A percentile compares a stretch with the other conserved stretches of the same genome.
phyloP scores from a whole-genome alignment of 192 early-diverging fungal genomes.

The Mortierella hygrophila region DNA sequence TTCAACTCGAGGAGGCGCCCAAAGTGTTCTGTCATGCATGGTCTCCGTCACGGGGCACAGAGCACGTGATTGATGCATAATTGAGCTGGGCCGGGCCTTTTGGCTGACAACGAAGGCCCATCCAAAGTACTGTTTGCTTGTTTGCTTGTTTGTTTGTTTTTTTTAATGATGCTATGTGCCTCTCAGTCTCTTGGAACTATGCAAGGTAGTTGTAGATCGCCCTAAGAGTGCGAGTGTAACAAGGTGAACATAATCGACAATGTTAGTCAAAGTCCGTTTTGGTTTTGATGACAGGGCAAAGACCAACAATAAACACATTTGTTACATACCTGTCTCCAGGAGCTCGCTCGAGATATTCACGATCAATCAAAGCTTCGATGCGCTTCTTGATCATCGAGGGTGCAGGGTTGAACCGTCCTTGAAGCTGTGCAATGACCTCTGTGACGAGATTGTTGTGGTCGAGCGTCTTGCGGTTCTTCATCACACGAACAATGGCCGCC shows the following conservation, averaged over 20 bases:
- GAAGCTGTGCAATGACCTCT: constrained; percentile 86
- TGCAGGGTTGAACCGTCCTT: constrained; percentile 83
- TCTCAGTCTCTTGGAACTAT: neutral
- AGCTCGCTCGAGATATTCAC: constrained; percentile 94
- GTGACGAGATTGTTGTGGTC: constrained; percentile 89
- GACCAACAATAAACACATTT: neutral
- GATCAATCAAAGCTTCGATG: constrained; percentile 96
- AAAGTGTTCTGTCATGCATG: too few species aligned
- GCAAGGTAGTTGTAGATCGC: constrained; percentile 50
- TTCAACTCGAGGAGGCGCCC: too few species aligned
- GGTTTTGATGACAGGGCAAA: neutral
- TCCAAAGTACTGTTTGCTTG: too few species aligned
- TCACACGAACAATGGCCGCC: constrained; percentile 96
- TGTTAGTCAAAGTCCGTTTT: neutral
- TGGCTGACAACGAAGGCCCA: too few species aligned
- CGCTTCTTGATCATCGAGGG: constrained; percentile 92
- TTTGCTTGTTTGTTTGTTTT: neutral
- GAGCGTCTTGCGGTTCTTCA: constrained; percentile 94
- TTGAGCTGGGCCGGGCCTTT: too few species aligned
- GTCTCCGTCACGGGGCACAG: too few species aligned
- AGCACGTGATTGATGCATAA: too few species aligned
- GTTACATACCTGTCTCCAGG: constrained; percentile 55
- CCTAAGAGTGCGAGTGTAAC: constrained; percentile 9
- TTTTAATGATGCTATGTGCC: neutral
- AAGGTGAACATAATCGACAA: neutral